Conservation (phyloP, 805 yeast genomes). For the Ogataea paradorogensis region DNA sequence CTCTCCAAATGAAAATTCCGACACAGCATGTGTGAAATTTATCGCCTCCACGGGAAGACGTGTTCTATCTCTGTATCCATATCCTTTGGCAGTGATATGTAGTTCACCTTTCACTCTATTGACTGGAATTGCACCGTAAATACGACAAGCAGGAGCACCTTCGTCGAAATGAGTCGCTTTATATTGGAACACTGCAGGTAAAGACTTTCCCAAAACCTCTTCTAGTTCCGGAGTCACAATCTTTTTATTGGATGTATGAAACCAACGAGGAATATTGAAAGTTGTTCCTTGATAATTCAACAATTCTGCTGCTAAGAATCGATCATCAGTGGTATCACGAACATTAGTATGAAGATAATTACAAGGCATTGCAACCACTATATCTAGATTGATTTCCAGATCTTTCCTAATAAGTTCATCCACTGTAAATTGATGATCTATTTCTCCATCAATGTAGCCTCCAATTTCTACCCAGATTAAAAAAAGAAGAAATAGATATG, state of each 20-base stretch:
- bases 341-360: constrained; percentile 70
- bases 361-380: constrained; percentile 84
- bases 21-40: constrained; percentile 80
- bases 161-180: constrained; percentile 42
- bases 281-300: constrained; percentile 65
- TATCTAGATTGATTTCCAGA: constrained; percentile 71
- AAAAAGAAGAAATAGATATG: constrained; percentile 60
- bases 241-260: constrained; percentile 42
- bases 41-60: constrained; percentile 47
- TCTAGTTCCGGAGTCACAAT: constrained; percentile 62
- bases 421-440: constrained; percentile 75
- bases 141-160: constrained; percentile 78
- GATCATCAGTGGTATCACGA: constrained; percentile 73
- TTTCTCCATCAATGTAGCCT: constrained; percentile 75
- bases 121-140: constrained; percentile 79
- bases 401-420: constrained; percentile 56
- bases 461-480: constrained; percentile 84
- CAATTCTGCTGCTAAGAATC: constrained; percentile 72
- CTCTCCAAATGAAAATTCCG: constrained; percentile 87
- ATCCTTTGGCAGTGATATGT: constrained; percentile 76
- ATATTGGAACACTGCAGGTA: constrained; percentile 59
- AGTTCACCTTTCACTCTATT: constrained; percentile 84
- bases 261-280: constrained; percentile 51
- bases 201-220: constrained; percentile 60
- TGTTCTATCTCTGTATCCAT: constrained; percentile 54